Base-by-base conservation (phyloP, 2,329 filamentous ascomycete genomes). In the Diaporthe ampelina region DNA sequence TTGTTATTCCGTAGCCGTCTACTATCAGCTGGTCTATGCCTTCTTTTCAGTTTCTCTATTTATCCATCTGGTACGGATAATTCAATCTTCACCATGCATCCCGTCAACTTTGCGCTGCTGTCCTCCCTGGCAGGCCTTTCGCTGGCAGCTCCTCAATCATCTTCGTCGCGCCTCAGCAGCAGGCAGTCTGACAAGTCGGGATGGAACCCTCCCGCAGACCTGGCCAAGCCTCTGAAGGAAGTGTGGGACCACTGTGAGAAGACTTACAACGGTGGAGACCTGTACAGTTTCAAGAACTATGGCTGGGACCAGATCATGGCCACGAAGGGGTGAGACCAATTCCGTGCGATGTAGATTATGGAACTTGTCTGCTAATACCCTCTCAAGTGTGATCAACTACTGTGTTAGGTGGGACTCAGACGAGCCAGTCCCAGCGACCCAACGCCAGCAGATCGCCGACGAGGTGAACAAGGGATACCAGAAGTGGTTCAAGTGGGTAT, bases 401-500 rank as follows among this genome's bases (percentile, higher is more conserved):
- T 87, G 85, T 68, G 84, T 87, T 3, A 82, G 85, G 54, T 87
- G 85, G 85, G 85, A 87, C 71, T 85, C 83, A 0, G 81, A 77
- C 35, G 76, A 79, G 6, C 77, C 79, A 3, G 81, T 85, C 10
- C 82, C 82, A 0, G 83, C 81, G 8, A 83, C 80, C 1, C 81
- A 86, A 73, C 84, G 85, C 13, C 78, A 78, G 17, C 77, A 84
- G 63, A 78, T 86, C 37, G 81, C 83, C 59, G 70, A 78, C 6
- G 81, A 80, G 78, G 8, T 65, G 0, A n/a, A 65, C 26, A 48
- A 29, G 1, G 59, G 17, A 10, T 65, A 65, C 43, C 59, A 65
- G 40, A 21, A 48, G 26, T 65, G 59, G 59, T 65, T 65, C 40
- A 65, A 65, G 40, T 65, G 59, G 59, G 59, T 65, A 19, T 65